A percentile compares a stretch with the other conserved stretches of the same genome.
These are phyloP conservation scores for Mercurialis annua DNA, from an alignment of 345 rosid genomes.

Conservation along the genomic window DNA sequence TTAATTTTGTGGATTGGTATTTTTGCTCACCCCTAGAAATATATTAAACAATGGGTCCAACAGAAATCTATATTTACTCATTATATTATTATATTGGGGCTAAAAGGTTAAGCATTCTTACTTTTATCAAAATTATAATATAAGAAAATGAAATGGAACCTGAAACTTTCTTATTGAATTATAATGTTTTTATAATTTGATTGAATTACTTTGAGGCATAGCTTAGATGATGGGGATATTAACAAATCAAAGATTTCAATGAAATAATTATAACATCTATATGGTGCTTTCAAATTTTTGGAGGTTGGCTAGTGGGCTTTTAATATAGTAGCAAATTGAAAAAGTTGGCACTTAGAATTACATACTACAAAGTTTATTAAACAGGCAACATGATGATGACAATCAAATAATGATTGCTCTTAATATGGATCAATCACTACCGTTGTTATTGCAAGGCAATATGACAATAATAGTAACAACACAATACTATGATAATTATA, in stretches of 20 bases:
- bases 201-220: no score
- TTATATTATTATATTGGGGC: neutral
- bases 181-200: no score
- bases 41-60: neutral
- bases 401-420: neutral
- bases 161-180: no score
- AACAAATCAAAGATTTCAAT: neutral
- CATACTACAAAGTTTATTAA: neutral
- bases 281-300: neutral
- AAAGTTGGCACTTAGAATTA: neutral
- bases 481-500: no score
- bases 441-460: neutral
- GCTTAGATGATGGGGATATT: neutral
- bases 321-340: neutral
- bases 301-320: neutral
- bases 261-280: neutral
- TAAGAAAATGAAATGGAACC: no score
- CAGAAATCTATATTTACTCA: neutral
- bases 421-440: neutral
- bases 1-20: no score
- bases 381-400: neutral
- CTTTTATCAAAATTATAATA: no score
- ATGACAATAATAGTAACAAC: neutral
- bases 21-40: no score
- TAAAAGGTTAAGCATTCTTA: neutral